Base-by-base conservation (phyloP, 495 filamentous ascomycete genomes). In the Penicillium paradoxum region DNA sequence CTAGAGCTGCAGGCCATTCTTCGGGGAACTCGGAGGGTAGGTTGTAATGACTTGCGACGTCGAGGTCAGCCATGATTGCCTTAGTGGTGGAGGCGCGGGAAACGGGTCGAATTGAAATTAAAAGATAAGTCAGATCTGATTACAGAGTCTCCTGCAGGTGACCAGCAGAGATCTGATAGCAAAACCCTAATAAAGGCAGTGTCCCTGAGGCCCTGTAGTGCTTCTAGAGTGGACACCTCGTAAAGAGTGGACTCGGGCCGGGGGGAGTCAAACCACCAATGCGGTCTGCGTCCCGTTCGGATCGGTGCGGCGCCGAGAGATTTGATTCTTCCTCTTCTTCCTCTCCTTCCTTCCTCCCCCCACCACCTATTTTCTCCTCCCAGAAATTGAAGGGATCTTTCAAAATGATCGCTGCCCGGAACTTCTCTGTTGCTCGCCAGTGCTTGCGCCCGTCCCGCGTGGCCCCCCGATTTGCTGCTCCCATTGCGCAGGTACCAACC, bases 1-100 rank as follows among this genome's bases (percentile, higher is more conserved):
- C 84, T 60, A 91, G 85, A 60, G 91, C 86, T 17, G 82, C 75
- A 0, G 95, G 91, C 91, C 91, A 97, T 69, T 85, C 75, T n/a
- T 82, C 77, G 14, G 91, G 95, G 64, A 82, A 92, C 30, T 87
- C 79, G 15, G 81, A 87, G 6, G 83, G 77, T 22, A 98, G 80
- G 63, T 91, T 88, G 73, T 97, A 98, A 73, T 96, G 86, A 49
- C 88, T 90, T 41, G 91, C 83, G 38, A 98, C 81, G 14, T 82
- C 85, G 22, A 83, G 76, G 65, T 95, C 86, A 46, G 83, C 78
- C 79, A 79, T 83, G 45, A 37, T 65, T 55, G 45, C 36, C n/a
- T 39, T 39, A 37, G 33, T 18, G 36, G 47, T 6, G 25, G 15
- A 42, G 53, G 38, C n/a, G 42, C 43, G 54, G 57, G 51, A 45